Evolutionary conservation across 1,284 basidiomycete genomes (phyloP), one percentile per base, ranked within the genome.

Genomic region (Cutaneotrichosporon mucoides): DNA sequence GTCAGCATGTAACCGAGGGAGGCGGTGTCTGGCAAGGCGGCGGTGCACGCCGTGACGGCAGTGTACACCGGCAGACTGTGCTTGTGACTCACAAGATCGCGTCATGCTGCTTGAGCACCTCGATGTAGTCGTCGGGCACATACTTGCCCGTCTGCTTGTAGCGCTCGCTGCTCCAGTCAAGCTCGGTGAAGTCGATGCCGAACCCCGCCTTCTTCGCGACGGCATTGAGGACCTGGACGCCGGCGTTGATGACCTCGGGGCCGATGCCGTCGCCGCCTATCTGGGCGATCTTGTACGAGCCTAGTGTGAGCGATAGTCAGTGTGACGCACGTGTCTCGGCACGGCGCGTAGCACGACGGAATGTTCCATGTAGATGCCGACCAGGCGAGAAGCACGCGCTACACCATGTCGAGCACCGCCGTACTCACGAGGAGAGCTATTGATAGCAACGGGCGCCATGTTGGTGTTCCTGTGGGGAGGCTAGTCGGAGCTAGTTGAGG

Each of bases 1-100:
- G 67, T 88, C 92, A 71, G 96, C 90, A 74, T 92, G 96, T 74
- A n/a, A 4, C 34, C 37, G 81, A 82, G 38, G 8, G 38, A 40
- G 24, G 24, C 24, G 24, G 24, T 24, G 24, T 24, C 24, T 24
- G 24, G 24, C 24, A 24, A 24, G 24, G 24, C 24, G 24, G 24
- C 3, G 24, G 24, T 24, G 24, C 24, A 24, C 24, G 24, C 24
- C 24, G 24, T 24, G 24, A 24, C 24, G 24, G 24, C 24, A 24
- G 24, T 24, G 24, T 24, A 24, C 24, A 24, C 24, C 24, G 24
- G 24, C 24, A 24, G 24, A 24, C 24, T 24, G 24, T 24, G 24
- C 24, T 24, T 24, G 24, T 24, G 24, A 63, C 73, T 79, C 78
- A 6, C 59, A 54, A 3, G 79, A 79, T 24, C 76, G 71, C 47